These are phyloP conservation scores for Oryza glumipatula DNA, from an alignment of 176 grass and related monocot genomes.

Conservation along the genomic window DNA sequence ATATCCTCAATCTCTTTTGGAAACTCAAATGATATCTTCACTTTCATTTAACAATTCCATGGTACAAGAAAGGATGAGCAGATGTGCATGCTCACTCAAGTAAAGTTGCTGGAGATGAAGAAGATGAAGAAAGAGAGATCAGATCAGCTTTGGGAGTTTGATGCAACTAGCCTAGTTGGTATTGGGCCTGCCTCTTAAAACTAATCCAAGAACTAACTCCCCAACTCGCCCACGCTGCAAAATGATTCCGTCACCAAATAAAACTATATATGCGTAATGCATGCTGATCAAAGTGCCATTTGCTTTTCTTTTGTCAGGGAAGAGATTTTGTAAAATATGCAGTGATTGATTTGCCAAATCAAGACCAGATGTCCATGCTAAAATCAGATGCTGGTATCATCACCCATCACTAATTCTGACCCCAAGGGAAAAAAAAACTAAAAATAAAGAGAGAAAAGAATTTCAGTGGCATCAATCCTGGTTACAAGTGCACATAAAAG, in stretches of 20 bases:
- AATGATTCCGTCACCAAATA: slow-evolving; percentile 45
- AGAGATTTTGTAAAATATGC: slow-evolving; percentile 26
- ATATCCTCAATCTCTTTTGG: slow-evolving; percentile 43
- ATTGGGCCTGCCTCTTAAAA: slow-evolving; percentile 50
- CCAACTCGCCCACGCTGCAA: slow-evolving; percentile 38
- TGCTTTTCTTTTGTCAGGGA: slow-evolving; percentile 39
- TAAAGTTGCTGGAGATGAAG: slow-evolving; percentile 45
- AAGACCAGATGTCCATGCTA: slow-evolving; percentile 19
- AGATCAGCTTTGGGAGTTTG: slow-evolving; percentile 35
- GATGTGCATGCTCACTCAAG: slow-evolving; percentile 44
- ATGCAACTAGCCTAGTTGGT: slow-evolving; percentile 48
- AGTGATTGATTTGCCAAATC: slow-evolving; percentile 46
- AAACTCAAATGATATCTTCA: neutral
- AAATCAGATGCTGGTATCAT: slow-evolving; percentile 39
- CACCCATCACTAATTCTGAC: slow-evolving; percentile 40
- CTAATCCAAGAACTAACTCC: slow-evolving; percentile 47
- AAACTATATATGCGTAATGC: slow-evolving; percentile 23
- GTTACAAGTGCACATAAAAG: slow-evolving; percentile 6
- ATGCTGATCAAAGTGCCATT: slow-evolving; percentile 25
- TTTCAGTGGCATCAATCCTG: slow-evolving; percentile 29
- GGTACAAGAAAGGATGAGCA: slow-evolving; percentile 28
- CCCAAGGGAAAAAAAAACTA: neutral
- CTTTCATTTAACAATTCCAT: slow-evolving; percentile 34
- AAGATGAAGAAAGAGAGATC: slow-evolving; percentile 15
- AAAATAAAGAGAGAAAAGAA: neutral